Evolutionary conservation across 257 asterid genomes (phyloP).

Genomic region (Solanum bulbocastanum): DNA sequence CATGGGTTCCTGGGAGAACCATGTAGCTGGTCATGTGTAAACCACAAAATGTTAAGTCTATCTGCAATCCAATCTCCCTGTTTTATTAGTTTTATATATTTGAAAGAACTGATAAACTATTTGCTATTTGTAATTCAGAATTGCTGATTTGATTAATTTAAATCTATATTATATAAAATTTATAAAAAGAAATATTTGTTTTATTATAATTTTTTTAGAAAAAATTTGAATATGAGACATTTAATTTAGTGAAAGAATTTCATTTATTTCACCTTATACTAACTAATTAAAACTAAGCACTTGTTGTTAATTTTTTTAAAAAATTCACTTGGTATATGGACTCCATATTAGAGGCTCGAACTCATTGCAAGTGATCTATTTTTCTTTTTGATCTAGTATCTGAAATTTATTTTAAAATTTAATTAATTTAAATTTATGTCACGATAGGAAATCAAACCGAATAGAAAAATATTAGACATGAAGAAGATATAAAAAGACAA

Average conservation of each 20-base stretch:
- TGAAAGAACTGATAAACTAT: not conserved
- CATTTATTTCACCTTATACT: too few species aligned
- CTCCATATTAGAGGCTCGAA: not conserved
- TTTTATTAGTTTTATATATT: not conserved
- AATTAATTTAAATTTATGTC: too few species aligned
- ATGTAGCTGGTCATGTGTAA: not conserved
- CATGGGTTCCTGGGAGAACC: not conserved
- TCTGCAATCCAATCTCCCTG: not conserved
- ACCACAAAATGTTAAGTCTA: not conserved
- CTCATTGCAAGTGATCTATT: not conserved
- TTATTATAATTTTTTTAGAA: accelerated
- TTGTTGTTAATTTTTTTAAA: too few species aligned
- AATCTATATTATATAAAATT: not conserved
- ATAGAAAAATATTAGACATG: not conserved
- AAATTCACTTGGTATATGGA: too few species aligned
- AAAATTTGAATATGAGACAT: not conserved
- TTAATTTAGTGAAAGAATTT: not conserved
- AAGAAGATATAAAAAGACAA: not conserved
- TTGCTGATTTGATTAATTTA: not conserved
- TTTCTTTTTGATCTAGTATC: accelerated
- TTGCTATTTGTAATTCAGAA: not conserved
- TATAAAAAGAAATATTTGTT: not conserved
- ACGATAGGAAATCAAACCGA: accelerated
- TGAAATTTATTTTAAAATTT: too few species aligned
- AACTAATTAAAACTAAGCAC: not conserved